Percentiles rank a stretch among this genome's conserved stretches.
phyloP scores from a whole-genome alignment of 805 yeast genomes.

The Blastobotrys peoriensis region DNA sequence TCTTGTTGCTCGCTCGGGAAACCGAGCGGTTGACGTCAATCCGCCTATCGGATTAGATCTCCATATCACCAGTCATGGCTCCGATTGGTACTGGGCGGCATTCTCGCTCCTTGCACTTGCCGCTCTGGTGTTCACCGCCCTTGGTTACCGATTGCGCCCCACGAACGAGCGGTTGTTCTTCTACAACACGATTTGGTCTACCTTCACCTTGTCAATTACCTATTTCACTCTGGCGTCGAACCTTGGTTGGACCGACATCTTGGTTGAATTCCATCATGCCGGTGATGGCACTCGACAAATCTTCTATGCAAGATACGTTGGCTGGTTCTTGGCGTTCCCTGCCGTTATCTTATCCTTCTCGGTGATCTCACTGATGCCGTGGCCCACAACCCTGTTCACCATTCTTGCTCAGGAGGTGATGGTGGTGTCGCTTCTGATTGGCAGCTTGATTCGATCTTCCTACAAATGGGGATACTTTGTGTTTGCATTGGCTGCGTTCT shows the following conservation, averaged over 20 bases:
- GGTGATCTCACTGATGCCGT: slow-evolving; percentile 28
- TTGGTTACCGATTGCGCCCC: slow-evolving; percentile 27
- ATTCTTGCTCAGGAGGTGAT: slow-evolving; percentile 39
- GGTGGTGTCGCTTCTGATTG: slow-evolving; percentile 52
- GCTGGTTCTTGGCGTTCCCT: slow-evolving; percentile 55
- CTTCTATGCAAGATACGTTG: slow-evolving; percentile 51
- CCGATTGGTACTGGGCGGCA: slow-evolving; percentile 64
- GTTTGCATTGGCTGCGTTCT: slow-evolving; percentile 44
- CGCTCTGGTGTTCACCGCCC: slow-evolving; percentile 28
- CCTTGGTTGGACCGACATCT: slow-evolving; percentile 47
- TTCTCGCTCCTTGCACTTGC: slow-evolving; percentile 42
- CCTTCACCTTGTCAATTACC: slow-evolving; percentile 40
- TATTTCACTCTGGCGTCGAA: slow-evolving; percentile 54
- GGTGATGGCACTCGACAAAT: slow-evolving; percentile 41
- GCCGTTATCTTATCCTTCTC: slow-evolving; percentile 33
- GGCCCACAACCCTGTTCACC: slow-evolving; percentile 31
- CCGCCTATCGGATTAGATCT: slow-evolving; percentile 43
- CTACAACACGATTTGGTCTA: slow-evolving; percentile 37
- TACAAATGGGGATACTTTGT: slow-evolving; percentile 69
- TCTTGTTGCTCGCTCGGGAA: slow-evolving; percentile 8
- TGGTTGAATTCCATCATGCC: slow-evolving; percentile 45
- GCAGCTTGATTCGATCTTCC: slow-evolving; percentile 46
- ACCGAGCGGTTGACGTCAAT: slow-evolving; percentile 35
- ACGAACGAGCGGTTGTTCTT: slow-evolving; percentile 33
- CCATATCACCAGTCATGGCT: slow-evolving; percentile 51